Evolutionary conservation across 176 grass and related monocot species (phyloP), one percentile per base, ranked within the genome.

Genomic region (Typha latifolia): DNA sequence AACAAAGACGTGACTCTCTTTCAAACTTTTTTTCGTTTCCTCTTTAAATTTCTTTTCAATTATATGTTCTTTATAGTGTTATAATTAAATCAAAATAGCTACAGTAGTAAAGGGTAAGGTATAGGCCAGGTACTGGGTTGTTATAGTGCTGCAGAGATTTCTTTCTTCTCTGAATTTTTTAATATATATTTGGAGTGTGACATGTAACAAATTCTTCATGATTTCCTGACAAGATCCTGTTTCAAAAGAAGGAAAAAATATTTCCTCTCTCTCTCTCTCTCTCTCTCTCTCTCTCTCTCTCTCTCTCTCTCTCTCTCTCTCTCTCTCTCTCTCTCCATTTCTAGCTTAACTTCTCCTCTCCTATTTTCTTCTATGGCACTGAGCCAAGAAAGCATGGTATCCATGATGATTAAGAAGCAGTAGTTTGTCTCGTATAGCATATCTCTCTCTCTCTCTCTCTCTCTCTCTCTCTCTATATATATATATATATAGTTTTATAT

Each of bases 1-100:
- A 84, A 63, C 75, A 86, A 63, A 61, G 52, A 31, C 74, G 66
- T 81, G 73, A 81, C 65, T 57, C 12, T 14, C 62, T 55, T 49
- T 59, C 2, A 16, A 19, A 15, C 50, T 74, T 66, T 21, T 56
- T 48, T 69, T 3, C 51, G 9, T 61, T 72, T 55, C 26, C 63
- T 55, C 18, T 62, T 3, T 69, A 51, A 23, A 8, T 24, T 32
- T 62, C 0, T 62, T 21, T 34, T 14, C 0, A 20, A 53, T 9
- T 34, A 15, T 52, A 4, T 29, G 0, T 43, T 14, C 15, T 0
- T 32, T 59, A 22, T n/a, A 53, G 47, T 4, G 11, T 29, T 21
- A 12, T 13, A 51, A 49, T 31, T 48, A 22, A 32, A 61, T 70
- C 27, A 29, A 29, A 26, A 29, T 29, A 29, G 27, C 27, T 2